These are phyloP conservation scores for Ophiostoma ips DNA, from an alignment of 2,329 filamentous ascomycete species.

Conservation along the genomic window DNA sequence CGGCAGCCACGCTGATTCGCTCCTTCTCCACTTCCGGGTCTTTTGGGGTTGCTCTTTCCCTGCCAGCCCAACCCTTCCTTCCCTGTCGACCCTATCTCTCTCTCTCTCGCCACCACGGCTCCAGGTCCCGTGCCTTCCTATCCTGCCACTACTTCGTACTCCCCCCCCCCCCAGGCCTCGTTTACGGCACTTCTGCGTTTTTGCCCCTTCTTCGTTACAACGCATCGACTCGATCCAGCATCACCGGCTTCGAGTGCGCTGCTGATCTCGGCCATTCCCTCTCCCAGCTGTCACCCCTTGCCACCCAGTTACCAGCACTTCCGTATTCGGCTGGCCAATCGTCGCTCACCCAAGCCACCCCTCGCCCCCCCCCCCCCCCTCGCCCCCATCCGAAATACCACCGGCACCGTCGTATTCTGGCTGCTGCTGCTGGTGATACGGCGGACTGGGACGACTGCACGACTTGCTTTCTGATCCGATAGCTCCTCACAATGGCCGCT, in stretches of 20 bases:
- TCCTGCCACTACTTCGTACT: no score
- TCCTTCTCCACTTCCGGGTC: no score
- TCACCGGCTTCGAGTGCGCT: background rate
- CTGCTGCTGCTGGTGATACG: no score
- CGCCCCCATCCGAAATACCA: background rate
- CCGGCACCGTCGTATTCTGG: background rate
- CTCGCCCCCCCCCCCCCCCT: background rate
- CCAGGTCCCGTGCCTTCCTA: background rate
- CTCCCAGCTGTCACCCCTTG: background rate
- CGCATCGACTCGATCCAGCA: no score
- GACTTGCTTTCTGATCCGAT: background rate
- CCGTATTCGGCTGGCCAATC: background rate
- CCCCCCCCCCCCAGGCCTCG: no score
- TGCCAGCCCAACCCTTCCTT: no score
- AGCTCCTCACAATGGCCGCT: slow-evolving; percentile 6
- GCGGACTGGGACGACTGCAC: no score
- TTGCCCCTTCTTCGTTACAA: background rate
- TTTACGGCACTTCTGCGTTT: no score
- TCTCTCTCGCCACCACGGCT: background rate
- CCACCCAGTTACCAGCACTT: background rate
- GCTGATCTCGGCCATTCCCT: no score
- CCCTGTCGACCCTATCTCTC: background rate
- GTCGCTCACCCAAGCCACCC: background rate
- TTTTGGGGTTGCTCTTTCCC: background rate
- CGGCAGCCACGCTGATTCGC: background rate